A percentile compares a stretch with the other conserved stretches of the same genome.
These are phyloP conservation scores for Colletotrichum plurivorum DNA, from an alignment of 2,329 filamentous ascomycete genomes.

Conservation along the genomic window DNA sequence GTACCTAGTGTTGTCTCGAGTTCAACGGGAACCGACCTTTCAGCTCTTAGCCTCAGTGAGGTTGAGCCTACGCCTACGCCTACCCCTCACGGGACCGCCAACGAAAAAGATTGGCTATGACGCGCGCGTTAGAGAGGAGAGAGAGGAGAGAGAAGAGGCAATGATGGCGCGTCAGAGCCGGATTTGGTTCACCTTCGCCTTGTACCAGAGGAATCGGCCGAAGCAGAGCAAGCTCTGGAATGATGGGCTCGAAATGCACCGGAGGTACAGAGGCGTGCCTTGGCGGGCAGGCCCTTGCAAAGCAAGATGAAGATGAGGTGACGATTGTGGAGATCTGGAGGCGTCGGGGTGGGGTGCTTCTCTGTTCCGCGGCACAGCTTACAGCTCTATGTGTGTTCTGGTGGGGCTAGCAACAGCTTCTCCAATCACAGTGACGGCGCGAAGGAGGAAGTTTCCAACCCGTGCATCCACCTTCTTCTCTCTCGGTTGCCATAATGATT, in stretches of 20 bases:
- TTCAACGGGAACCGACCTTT: constrained; percentile 38
- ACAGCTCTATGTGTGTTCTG: background rate
- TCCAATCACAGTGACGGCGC: constrained; percentile 34
- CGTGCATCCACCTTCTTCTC: constrained; percentile 16
- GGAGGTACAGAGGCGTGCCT: constrained; percentile 18
- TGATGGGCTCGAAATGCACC: constrained; percentile 25
- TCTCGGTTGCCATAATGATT: constrained; percentile 29
- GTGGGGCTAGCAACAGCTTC: constrained; percentile 28
- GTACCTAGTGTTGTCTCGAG: constrained; percentile 38
- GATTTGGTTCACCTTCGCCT: too few species aligned
- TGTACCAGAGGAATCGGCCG: too few species aligned
- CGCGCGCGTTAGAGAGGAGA: constrained; percentile 18
- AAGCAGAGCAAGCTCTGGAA: constrained; percentile 16
- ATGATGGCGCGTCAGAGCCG: too few species aligned
- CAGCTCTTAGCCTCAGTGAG: constrained; percentile 39
- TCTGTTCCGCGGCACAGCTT: constrained; percentile 12
- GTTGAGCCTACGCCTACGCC: constrained; percentile 6
- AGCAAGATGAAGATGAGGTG: constrained; percentile 40
- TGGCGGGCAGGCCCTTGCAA: constrained; percentile 32
- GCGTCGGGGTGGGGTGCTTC: constrained; percentile 32
- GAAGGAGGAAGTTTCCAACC: constrained; percentile 6
- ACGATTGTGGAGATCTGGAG: constrained; percentile 39
- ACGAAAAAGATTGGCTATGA: constrained; percentile 9
- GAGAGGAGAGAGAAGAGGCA: background rate
- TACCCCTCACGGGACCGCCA: constrained; percentile 9